Conservation (phyloP, 2,329 filamentous ascomycete species). For the Talaromyces verruculosus region DNA sequence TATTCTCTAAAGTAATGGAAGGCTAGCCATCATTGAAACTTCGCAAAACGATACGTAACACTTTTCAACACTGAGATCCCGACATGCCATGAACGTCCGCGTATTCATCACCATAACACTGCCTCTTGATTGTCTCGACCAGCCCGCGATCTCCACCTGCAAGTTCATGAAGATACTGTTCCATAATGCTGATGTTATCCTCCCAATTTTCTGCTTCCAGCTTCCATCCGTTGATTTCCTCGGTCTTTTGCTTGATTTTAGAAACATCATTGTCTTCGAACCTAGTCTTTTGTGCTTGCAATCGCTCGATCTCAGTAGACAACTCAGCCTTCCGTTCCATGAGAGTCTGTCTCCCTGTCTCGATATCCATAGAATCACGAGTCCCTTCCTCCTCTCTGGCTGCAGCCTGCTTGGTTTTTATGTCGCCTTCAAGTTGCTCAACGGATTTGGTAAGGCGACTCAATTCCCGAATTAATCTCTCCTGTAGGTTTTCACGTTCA, state of each 20-base stretch:
- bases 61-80: conserved; percentile 29
- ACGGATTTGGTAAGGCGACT: conserved; percentile 30
- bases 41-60: no score
- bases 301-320: conserved; percentile 32
- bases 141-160: conserved; percentile 46
- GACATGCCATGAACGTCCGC: conserved; percentile 53
- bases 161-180: conserved; percentile 41
- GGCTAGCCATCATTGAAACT: no score
- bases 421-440: conserved; percentile 36
- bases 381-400: conserved; percentile 27
- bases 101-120: conserved; percentile 56
- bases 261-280: conserved; percentile 33
- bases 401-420: conserved; percentile 36
- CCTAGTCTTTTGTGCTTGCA: conserved; percentile 39
- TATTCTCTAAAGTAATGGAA: no score
- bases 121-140: conserved; percentile 45
- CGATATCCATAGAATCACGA: conserved; percentile 21
- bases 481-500: conserved; percentile 39
- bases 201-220: conserved; percentile 41
- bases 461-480: conserved; percentile 32
- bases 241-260: conserved; percentile 33
- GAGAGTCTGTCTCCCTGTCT: conserved; percentile 25
- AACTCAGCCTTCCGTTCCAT: conserved; percentile 28
- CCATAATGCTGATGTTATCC: conserved; percentile 47
- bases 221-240: conserved; percentile 36